Evolutionary conservation across 2,329 filamentous ascomycete species (phyloP), one percentile per base, ranked within the genome.

Genomic region (Cryoendolithus antarcticus): DNA sequence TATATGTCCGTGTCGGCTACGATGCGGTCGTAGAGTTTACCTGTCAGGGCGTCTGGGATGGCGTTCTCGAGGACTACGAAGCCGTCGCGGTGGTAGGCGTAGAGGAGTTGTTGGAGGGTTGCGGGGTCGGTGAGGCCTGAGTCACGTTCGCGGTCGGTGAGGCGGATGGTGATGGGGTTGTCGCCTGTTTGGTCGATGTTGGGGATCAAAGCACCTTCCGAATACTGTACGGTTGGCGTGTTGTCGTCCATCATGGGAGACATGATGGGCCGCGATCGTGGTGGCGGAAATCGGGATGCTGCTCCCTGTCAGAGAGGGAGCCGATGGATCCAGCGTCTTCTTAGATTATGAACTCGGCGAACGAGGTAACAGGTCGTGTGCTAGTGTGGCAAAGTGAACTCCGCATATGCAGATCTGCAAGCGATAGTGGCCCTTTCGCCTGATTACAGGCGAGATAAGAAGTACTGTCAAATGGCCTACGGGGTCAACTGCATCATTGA

Each of bases 41-140:
- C 47, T n/a, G 49, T 30, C 3, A 43, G 29, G 12, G 27, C 11
- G 10, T 43, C 42, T n/a, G 21, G 32, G 13, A 61, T 46, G 15
- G 57, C 45, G 34, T 59, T 51, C 34, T 59, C 54, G 6, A 61
- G 40, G 3, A 60, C 52, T 3, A 60, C 51, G 21, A 60, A 47
- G 9, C 58, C 58, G 46, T 61, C 55, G 8, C 54, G 52, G 12
- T 47, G 43, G 9, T 58, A 48, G 37, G 39, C 30, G 10, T 34
- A 38, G 10, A 45, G 37, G 11, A 34, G 37, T 34, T 45, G 37
- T 30, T 45, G 43, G 9, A 45, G 39, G 4, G 43, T 45, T 4
- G 40, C 43, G 7, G 37, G 37, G 3, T 35, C 33, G 4, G 43
- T 43, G 9, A 3, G 11, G 31, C 40, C 43, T 13, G 38, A 39